Conservation (phyloP, 352 stramenopile genomes). For the Globisporangium polare region DNA sequence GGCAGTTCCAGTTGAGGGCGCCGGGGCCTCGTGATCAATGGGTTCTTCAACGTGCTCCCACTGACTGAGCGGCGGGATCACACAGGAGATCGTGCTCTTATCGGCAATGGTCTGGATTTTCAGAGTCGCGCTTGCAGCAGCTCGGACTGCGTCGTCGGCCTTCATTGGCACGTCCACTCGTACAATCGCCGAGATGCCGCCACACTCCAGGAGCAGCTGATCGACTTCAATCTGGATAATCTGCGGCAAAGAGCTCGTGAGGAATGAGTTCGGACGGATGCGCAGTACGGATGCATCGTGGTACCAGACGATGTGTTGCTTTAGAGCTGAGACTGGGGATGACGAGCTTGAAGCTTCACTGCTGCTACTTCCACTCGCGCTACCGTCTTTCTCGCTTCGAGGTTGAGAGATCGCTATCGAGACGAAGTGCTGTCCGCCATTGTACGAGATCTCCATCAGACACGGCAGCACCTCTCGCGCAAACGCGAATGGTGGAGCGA, state of each 20-base stretch:
- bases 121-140: constrained; percentile 18
- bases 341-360: not conserved
- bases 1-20: not conserved
- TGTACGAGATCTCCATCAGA: constrained; percentile 55
- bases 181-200: constrained; percentile 12
- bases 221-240: constrained; percentile 36
- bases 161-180: constrained; percentile 8
- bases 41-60: constrained; percentile 28
- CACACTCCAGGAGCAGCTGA: constrained; percentile 21
- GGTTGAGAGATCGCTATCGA: constrained; percentile 22
- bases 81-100: constrained; percentile 26
- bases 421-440: constrained; percentile 40
- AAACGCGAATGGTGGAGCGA: constrained; percentile 21
- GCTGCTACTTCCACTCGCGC: not conserved
- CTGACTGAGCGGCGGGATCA: constrained; percentile 30
- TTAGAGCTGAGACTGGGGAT: not conserved
- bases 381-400: not conserved
- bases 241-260: constrained; percentile 29
- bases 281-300: constrained; percentile 39
- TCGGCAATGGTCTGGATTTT: constrained; percentile 21
- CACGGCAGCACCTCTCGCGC: constrained; percentile 25
- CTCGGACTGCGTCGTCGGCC: constrained; percentile 8
- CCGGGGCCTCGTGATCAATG: constrained; percentile 1
- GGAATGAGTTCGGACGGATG: constrained; percentile 52
- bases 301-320: constrained; percentile 37